phyloP scores from a whole-genome alignment of 2,329 filamentous ascomycete genomes.

The Chrysoporthe cubensis region DNA sequence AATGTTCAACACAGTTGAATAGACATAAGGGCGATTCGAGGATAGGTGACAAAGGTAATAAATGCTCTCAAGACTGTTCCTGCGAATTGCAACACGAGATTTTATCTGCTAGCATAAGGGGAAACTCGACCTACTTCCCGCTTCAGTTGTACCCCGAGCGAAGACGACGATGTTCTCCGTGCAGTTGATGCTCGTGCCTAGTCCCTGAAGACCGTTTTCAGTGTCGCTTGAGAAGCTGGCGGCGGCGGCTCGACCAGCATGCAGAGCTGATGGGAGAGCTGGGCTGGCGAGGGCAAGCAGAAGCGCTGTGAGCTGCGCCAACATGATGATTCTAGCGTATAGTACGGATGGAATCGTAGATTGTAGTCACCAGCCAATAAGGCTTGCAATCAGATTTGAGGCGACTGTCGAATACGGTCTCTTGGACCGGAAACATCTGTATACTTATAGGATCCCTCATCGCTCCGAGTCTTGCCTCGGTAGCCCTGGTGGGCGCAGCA shows the following conservation, averaged over 20 bases:
- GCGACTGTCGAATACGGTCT: not conserved
- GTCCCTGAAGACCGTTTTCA: constrained; percentile 16
- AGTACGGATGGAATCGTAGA: no score
- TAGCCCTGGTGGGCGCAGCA: not conserved
- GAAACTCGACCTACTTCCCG: constrained; percentile 26
- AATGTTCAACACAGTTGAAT: not conserved
- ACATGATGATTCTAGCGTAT: not conserved
- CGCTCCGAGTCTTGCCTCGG: not conserved
- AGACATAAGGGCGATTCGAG: not conserved
- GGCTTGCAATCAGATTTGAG: not conserved
- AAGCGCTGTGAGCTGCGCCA: not conserved
- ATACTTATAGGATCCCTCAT: not conserved
- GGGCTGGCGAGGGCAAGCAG: constrained; percentile 4
- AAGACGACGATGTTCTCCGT: constrained; percentile 35
- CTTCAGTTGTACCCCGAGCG: constrained; percentile 36
- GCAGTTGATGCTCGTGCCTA: constrained; percentile 10
- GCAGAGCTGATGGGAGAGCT: not conserved
- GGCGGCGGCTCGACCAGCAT: not conserved
- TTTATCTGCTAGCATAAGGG: no score
- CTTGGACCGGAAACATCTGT: not conserved
- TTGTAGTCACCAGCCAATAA: not conserved
- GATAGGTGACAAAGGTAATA: no score
- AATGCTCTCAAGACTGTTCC: no score
- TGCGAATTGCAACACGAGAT: no score
- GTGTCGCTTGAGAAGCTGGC: constrained; percentile 8